Evolutionary conservation across 371 early-diverging fungal genomes (phyloP), one percentile per base, ranked within the genome.

Genomic region (Mucor velutinosus): DNA sequence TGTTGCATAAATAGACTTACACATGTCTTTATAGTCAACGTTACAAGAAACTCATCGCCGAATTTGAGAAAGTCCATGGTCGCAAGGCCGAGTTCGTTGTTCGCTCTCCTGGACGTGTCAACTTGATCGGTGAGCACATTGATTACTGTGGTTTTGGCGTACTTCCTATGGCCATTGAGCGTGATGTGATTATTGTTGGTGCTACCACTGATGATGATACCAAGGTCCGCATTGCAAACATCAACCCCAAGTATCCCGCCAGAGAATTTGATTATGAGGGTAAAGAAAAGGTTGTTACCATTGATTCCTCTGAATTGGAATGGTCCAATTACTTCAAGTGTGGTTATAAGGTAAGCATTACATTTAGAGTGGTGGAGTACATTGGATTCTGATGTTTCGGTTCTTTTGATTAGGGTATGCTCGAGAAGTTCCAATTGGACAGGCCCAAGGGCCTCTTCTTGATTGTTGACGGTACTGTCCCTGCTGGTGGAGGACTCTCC

Each of bases 91-190:
- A 90, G 19, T 95, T 95, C 71, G 88, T 92, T 58, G 94, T 92
- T 32, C 90, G 97, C 21, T 87, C 95, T 10, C 97, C 97, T 3
- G 97, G 97, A 19, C 88, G 97, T 32, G 97, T 96, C 60, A 97
- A 97, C 81, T 83, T 97, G 62, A 97, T 97, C 70, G 96, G 93
- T 73, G 98, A 98, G 74, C 98, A 98, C 74, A 94, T 98, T 61
- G 98, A 98, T 81, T 97, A 97, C 80, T 90, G 95, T 61, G 96
- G 95, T 15, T 94, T 92, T 74, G 92, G 93, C 30, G 98, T 98
- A 17, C 80, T 98, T 37, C 98, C 98, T 39, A 97, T 97, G 97
- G 98, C 96, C 41, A 91, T 97, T 70, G 94, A 92, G 60, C 89
- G 92, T 21, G 98, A 97, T 77, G 86, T 90, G 7, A 78, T 95